These are phyloP conservation scores for Exutisphaerella laricina DNA, from an alignment of 2,329 filamentous ascomycete genomes.

Conservation along the genomic window DNA sequence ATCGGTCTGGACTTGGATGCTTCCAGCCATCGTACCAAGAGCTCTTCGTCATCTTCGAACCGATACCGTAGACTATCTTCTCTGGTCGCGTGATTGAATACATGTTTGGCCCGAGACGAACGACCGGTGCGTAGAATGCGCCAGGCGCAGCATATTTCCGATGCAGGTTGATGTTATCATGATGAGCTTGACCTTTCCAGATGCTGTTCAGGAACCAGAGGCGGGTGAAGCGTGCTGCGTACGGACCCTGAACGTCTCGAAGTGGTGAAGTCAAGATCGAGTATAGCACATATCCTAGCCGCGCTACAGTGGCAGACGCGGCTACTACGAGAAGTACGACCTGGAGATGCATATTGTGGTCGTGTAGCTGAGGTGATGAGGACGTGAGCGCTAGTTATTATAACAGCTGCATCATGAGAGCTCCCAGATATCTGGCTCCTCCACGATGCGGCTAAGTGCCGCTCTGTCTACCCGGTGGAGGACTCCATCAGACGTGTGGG, in stretches of 20 bases:
- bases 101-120: constrained; percentile 23
- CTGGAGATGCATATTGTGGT: not conserved
- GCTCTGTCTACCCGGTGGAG: no score
- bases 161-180: constrained; percentile 23
- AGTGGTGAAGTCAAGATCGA: constrained; percentile 12
- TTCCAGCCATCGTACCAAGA: constrained; percentile 19
- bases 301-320: not conserved
- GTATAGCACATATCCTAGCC: constrained; percentile 6
- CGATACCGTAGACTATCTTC: constrained; percentile 20
- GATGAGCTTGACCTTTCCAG: constrained; percentile 20
- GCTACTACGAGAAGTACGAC: not conserved
- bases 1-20: constrained; percentile 9
- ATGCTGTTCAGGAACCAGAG: constrained; percentile 21
- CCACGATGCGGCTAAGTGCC: no score
- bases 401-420: no score
- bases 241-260: constrained; percentile 20
- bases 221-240: constrained; percentile 19
- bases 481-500: no score
- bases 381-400: no score
- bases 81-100: constrained; percentile 18
- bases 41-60: constrained; percentile 24
- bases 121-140: constrained; percentile 17
- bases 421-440: no score
- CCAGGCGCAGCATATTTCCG: constrained; percentile 14
- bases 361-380: no score